phyloP scores from a whole-genome alignment of 2,329 filamentous ascomycete species.

The Graphilbum fragrans region DNA sequence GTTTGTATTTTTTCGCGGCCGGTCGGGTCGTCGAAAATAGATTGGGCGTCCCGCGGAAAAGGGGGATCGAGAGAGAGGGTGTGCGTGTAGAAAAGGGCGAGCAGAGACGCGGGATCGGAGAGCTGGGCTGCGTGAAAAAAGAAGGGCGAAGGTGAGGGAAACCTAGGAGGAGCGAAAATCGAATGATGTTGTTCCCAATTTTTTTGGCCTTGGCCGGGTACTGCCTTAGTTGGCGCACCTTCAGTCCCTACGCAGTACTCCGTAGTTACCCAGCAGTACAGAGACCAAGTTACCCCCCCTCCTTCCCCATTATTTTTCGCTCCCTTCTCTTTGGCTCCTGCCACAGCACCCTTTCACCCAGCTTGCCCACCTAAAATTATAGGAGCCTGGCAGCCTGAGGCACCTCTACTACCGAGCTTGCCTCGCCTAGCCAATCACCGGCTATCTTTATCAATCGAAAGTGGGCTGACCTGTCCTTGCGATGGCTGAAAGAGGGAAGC shows the following conservation, averaged over 20 bases:
- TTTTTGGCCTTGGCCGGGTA: background rate
- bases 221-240: background rate
- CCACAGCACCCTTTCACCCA: too few species aligned
- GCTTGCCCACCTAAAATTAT: background rate
- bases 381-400: background rate
- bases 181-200: slow-evolving; percentile 13
- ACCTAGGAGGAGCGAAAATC: slow-evolving; percentile 11
- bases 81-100: background rate
- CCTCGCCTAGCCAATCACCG: slow-evolving; percentile 2
- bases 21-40: too few species aligned
- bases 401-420: background rate
- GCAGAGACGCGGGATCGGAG: background rate
- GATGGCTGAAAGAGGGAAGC: too few species aligned
- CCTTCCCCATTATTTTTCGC: background rate
- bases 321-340: background rate
- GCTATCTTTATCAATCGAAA: slow-evolving; percentile 2
- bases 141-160: background rate
- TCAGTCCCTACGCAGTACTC: background rate
- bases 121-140: background rate
- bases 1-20: too few species aligned
- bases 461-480: slow-evolving; percentile 2
- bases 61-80: too few species aligned
- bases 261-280: too few species aligned
- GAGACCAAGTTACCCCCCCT: too few species aligned
- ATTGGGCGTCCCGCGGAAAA: too few species aligned